Base-by-base conservation (phyloP, 2,329 filamentous ascomycete genomes). In the Blastomyces gilchristii region DNA sequence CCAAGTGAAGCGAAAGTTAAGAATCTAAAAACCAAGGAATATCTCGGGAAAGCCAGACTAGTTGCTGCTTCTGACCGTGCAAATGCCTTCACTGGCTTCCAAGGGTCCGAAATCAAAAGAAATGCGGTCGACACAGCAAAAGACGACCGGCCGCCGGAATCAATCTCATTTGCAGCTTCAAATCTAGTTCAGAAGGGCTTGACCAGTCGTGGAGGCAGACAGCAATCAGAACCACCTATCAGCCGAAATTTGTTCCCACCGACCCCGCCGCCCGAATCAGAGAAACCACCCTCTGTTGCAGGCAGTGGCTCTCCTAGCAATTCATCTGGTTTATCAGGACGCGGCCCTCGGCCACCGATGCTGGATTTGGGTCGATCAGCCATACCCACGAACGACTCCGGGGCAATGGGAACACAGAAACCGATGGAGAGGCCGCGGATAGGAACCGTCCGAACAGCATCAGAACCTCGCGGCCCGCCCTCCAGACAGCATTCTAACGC, bases 1-100 rank as follows among this genome's bases (percentile, higher is more conserved):
- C 94, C 94, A 28, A 97, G 97, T 73, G 92, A 96, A 71, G 92
- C 94, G 67, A 99, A 99, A 77, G 94, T 99, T 68, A 95, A 95
- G 77, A 99, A 99, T 72, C 81, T 99, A 71, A 96, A 97, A 80
- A 90, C 91, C 28, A 97, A 97, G 75, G 92, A 99, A 73, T 99
- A 99, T 71, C 85, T 99, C 3, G 94, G 94, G 65, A 97, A 97
- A 76, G 91, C 94, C n/a, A 85, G 91, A 65, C 81, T 99, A 43
- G 90, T 99, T 9, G 94, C 94, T 31, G 89, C 92, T 34, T 90
- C 90, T 0, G 91, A 96, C 71, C 83, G 87, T 62, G 79, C 83
- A 67, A 93, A 92, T 75, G 88, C 86, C 34, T 94, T 90, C 70
- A 93, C 88, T 54, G 90, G 90, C 54, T 93, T 92, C 74, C 82